Evolutionary conservation across 805 yeast species (phyloP).

Genomic region (Candida ipomoeae): DNA sequence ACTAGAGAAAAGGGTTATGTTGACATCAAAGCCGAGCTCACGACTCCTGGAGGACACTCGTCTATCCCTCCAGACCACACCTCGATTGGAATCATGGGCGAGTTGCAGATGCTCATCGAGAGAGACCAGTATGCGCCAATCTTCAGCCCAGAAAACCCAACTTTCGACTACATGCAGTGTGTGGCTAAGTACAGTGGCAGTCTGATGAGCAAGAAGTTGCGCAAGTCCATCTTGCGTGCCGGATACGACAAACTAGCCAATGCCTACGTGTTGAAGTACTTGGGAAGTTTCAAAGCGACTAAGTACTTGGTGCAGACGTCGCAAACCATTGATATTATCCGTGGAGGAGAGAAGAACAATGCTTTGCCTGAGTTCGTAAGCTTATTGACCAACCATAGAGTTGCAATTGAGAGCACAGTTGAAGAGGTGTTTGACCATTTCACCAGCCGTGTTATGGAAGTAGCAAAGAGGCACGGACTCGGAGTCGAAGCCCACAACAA

Average conservation of each 20-base stretch:
- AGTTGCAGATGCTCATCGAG: slow-evolving; percentile 20
- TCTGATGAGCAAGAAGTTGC: slow-evolving; percentile 10
- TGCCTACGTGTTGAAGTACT: slow-evolving; percentile 28
- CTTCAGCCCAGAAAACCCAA: slow-evolving; percentile 24
- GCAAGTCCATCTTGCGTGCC: slow-evolving; percentile 32
- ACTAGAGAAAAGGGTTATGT: slow-evolving; percentile 49
- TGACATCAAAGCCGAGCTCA: slow-evolving; percentile 34
- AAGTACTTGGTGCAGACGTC: slow-evolving; percentile 53
- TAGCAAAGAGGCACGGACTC: slow-evolving; percentile 46
- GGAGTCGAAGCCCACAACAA: slow-evolving; percentile 43
- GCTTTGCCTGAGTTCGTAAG: slow-evolving; percentile 67
- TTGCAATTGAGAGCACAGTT: slow-evolving; percentile 52
- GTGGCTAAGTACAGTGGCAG: slow-evolving; percentile 20
- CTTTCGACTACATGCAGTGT: slow-evolving; percentile 25
- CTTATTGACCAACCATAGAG: slow-evolving; percentile 59
- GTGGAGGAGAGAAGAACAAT: slow-evolving; percentile 72
- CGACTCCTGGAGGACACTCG: slow-evolving; percentile 29
- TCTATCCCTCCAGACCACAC: slow-evolving; percentile 29
- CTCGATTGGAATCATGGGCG: slow-evolving; percentile 26
- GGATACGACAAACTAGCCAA: slow-evolving; percentile 33
- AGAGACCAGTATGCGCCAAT: slow-evolving; percentile 19
- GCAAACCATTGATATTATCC: slow-evolving; percentile 62
- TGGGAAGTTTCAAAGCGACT: slow-evolving; percentile 17
- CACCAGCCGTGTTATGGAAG: slow-evolving; percentile 27
- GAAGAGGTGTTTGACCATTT: slow-evolving; percentile 40